A percentile compares a stretch with the other conserved stretches of the same genome.
Evolutionary conservation across 108 stramenopile genomes (phyloP).

Genomic region (Skeletonema tropicum): DNA sequence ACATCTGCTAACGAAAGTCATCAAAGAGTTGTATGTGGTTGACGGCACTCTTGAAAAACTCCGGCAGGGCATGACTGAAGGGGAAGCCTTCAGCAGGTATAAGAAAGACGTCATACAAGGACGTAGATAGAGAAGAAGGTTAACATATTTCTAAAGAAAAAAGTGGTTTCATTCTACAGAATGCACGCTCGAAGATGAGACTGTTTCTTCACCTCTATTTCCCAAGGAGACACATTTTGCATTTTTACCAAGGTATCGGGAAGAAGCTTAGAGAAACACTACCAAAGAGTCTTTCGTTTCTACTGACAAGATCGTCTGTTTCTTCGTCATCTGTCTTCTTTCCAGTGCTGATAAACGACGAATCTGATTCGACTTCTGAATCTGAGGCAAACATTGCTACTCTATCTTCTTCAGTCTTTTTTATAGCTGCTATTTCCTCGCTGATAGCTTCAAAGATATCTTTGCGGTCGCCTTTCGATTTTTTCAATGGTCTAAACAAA

Average conservation of each 20-base stretch:
- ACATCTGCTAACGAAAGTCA: conserved; percentile 82
- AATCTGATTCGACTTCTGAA: conserved; percentile 26
- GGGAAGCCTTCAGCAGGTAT: conserved; percentile 81
- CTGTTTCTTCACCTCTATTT: too few species aligned
- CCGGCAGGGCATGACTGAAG: conserved; percentile 56
- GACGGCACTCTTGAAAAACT: conserved; percentile 57
- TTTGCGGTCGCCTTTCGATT: conserved; percentile 10
- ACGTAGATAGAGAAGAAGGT: conserved; percentile 13
- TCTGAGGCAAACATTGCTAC: conserved; percentile 22
- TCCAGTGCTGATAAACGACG: conserved; percentile 9
- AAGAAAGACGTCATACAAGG: conserved; percentile 71
- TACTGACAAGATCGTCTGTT: background rate
- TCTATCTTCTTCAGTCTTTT: conserved; percentile 37
- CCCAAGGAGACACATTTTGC: background rate
- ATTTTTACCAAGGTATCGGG: conserved; percentile 42
- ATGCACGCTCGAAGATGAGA: too few species aligned
- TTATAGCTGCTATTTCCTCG: conserved; percentile 42
- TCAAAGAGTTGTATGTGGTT: conserved; percentile 85
- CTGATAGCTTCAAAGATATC: conserved; percentile 36
- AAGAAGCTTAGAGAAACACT: conserved; percentile 47
- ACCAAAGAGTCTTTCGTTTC: conserved; percentile 44
- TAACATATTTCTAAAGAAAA: too few species aligned
- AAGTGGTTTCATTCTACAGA: too few species aligned
- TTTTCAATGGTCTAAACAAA: conserved; percentile 32
- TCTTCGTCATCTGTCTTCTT: conserved; percentile 28